A percentile compares a stretch with the other conserved stretches of the same genome.
These are phyloP conservation scores for Stephania cephalantha DNA, from an alignment of 164 flowering plant species.

Conservation along the genomic window DNA sequence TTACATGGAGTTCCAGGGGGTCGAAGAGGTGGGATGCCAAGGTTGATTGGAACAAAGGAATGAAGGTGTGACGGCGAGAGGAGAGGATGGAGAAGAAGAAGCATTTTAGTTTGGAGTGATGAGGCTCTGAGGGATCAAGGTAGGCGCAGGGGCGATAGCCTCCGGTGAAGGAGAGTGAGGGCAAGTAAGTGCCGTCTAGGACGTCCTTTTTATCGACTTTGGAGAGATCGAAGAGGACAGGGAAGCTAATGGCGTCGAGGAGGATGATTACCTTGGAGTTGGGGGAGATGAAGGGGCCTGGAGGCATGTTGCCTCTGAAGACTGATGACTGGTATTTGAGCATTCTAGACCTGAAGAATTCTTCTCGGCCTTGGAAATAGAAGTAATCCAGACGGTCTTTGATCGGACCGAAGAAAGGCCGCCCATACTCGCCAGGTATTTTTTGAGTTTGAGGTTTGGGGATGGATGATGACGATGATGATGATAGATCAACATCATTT, in stretches of 20 bases:
- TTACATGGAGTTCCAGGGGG: conserved; percentile 34
- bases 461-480: too few relatives aligned
- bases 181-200: conserved; percentile 82
- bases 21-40: conserved; percentile 37
- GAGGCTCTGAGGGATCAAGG: conserved; percentile 76
- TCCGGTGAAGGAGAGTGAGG: conserved; percentile 69
- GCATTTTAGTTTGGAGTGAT: conserved; percentile 60
- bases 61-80: conserved; percentile 36
- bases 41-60: conserved; percentile 55
- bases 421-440: conserved; percentile 69
- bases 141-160: conserved; percentile 75
- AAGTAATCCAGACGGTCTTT: conserved; percentile 61
- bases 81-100: conserved; percentile 52
- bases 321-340: conserved; percentile 64
- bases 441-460: conserved; percentile 35
- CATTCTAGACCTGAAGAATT: conserved; percentile 51
- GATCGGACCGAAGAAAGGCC: conserved; percentile 60
- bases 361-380: conserved; percentile 61
- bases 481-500: too few relatives aligned
- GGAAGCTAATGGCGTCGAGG: conserved; percentile 74
- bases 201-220: conserved; percentile 74
- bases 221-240: conserved; percentile 59
- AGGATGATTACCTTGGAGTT: conserved; percentile 57
- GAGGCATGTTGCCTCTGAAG: conserved; percentile 76
- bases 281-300: conserved; percentile 58